Evolutionary conservation across 2,329 filamentous ascomycete species (phyloP).

Genomic region (Pseudogymnoascus sp.): DNA sequence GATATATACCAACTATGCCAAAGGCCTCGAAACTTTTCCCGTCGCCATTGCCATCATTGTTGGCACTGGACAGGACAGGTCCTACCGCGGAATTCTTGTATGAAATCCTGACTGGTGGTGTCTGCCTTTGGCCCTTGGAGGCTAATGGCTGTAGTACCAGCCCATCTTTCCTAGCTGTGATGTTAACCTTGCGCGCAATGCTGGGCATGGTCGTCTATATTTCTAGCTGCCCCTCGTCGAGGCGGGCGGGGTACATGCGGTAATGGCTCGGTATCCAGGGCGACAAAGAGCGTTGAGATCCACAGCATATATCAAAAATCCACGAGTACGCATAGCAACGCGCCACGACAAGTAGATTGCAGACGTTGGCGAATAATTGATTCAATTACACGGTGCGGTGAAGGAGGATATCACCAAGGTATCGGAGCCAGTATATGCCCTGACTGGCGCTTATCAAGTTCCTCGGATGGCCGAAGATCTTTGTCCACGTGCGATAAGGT

Average conservation of each 20-base stretch:
- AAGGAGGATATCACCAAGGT: background rate
- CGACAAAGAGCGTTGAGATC: background rate
- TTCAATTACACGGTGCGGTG: background rate
- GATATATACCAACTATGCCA: slow-evolving; percentile 27
- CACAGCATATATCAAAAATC: background rate
- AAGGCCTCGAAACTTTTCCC: slow-evolving; percentile 28
- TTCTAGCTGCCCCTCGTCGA: slow-evolving; percentile 2
- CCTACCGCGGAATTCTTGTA: slow-evolving; percentile 25
- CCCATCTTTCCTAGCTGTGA: slow-evolving; percentile 28
- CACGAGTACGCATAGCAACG: background rate
- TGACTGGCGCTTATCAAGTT: slow-evolving; percentile 2
- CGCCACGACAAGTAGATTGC: background rate
- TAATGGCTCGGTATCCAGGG: background rate
- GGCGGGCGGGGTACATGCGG: background rate
- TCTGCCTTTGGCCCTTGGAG: slow-evolving; percentile 22
- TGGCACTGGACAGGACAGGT: slow-evolving; percentile 15
- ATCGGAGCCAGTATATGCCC: background rate
- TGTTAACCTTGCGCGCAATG: slow-evolving; percentile 27
- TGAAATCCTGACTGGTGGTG: slow-evolving; percentile 23
- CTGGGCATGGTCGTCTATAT: slow-evolving; percentile 25
- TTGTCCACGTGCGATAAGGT: slow-evolving; percentile 1
- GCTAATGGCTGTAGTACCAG: slow-evolving; percentile 27
- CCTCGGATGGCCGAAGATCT: background rate
- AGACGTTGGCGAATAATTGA: background rate
- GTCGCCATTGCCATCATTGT: slow-evolving; percentile 2